phyloP scores from a whole-genome alignment of 805 yeast genomes.

The Lipomyces starkeyi region DNA sequence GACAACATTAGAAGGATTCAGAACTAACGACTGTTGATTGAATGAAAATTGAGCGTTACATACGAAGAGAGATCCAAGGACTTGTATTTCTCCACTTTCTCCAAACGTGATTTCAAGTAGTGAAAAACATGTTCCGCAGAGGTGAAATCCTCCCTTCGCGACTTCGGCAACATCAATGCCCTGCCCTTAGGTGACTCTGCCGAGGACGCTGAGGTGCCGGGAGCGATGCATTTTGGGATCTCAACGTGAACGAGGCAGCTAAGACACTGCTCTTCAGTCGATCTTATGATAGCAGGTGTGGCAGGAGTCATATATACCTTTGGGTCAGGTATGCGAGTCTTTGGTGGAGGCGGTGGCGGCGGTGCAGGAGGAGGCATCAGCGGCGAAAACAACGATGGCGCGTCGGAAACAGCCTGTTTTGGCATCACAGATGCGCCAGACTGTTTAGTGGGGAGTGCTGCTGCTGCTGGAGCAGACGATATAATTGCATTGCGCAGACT shows the following conservation, averaged over 20 bases:
- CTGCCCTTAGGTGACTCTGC: not conserved
- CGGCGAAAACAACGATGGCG: not conserved
- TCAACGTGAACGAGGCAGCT: slow-evolving; percentile 23
- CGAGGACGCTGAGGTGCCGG: not conserved
- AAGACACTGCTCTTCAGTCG: slow-evolving; percentile 20
- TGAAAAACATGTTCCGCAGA: slow-evolving; percentile 18
- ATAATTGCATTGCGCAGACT: not conserved
- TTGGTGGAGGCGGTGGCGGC: slow-evolving; percentile 7
- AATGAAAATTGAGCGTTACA: not conserved
- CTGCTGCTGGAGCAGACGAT: not conserved
- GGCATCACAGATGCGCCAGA: not conserved
- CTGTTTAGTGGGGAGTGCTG: not conserved
- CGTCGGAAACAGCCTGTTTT: not conserved
- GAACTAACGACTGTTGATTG: not conserved
- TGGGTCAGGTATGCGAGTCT: slow-evolving; percentile 25
- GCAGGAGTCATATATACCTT: slow-evolving; percentile 17
- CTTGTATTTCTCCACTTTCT: slow-evolving; percentile 9
- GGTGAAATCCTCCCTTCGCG: not conserved
- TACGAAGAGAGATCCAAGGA: slow-evolving; percentile 4
- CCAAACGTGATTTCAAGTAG: slow-evolving; percentile 6
- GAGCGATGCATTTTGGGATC: slow-evolving; percentile 8
- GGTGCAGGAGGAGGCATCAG: slow-evolving; percentile 7
- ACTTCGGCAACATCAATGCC: not conserved
- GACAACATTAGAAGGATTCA: not conserved
- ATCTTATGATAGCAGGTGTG: slow-evolving; percentile 14